Conservation (phyloP, 1,139 yeast genomes). For the Magnusiomyces magnusii region DNA sequence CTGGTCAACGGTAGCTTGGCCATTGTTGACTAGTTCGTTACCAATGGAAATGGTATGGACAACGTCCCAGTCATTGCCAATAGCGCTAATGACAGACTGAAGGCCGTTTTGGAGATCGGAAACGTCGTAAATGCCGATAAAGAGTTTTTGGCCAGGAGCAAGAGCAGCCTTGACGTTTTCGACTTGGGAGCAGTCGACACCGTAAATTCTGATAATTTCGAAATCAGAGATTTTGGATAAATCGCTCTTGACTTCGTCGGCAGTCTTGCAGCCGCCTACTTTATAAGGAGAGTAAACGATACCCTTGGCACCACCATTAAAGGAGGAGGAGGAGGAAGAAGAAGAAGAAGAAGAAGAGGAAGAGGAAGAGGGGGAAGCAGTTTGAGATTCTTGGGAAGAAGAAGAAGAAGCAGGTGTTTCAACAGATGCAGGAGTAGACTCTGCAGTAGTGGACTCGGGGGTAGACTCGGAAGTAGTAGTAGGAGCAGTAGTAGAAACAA, state of each 20-base stretch:
- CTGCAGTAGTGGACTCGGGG: background rate
- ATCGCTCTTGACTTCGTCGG: conserved; percentile 52
- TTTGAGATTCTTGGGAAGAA: background rate
- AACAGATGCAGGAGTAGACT: background rate
- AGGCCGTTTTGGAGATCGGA: conserved; percentile 39
- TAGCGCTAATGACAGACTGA: conserved; percentile 28
- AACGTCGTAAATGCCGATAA: conserved; percentile 68
- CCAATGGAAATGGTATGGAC: conserved; percentile 74
- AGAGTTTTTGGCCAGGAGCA: conserved; percentile 55
- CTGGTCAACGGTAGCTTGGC: conserved; percentile 51
- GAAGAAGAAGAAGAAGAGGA: conserved; percentile 20
- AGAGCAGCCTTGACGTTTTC: conserved; percentile 54
- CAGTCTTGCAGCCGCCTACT: conserved; percentile 60
- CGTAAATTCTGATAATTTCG: conserved; percentile 67
- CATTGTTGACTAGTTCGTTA: conserved; percentile 79
- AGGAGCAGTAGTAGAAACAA: background rate
- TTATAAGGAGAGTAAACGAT: conserved; percentile 82
- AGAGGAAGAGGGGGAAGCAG: background rate
- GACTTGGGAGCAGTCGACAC: conserved; percentile 78
- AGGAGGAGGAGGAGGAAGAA: conserved; percentile 21
- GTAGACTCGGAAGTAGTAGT: background rate
- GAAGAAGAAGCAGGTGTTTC: background rate
- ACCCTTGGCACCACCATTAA: conserved; percentile 45
- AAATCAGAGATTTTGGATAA: conserved; percentile 46
- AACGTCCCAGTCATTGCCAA: conserved; percentile 49